Evolutionary conservation across 2,329 filamentous ascomycete genomes (phyloP).

Genomic region (Monilinia polystroma): DNA sequence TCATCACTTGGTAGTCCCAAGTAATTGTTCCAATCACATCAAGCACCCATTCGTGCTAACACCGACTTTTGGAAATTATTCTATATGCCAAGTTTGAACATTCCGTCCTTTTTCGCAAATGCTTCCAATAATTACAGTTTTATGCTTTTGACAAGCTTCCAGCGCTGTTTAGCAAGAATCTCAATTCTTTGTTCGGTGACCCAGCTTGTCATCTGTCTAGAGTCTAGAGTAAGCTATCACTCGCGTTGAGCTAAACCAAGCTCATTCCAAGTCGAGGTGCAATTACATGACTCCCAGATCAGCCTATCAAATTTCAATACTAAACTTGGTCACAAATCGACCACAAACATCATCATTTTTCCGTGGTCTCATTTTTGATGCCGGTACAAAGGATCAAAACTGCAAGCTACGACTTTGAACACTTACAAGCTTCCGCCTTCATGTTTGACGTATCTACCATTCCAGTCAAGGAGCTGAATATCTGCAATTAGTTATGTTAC

Average conservation of each 20-base stretch:
- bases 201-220: no score
- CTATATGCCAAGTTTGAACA: neutral
- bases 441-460: neutral
- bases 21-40: neutral
- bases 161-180: no score
- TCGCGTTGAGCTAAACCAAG: neutral
- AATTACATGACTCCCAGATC: neutral
- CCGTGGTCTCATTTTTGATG: neutral
- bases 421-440: neutral
- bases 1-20: conserved; percentile 10
- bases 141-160: neutral
- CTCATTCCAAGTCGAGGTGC: neutral
- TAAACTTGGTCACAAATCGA: neutral
- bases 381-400: neutral
- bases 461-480: neutral
- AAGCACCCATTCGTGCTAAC: neutral
- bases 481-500: neutral
- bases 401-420: neutral
- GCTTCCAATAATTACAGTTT: neutral
- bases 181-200: neutral
- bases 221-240: neutral
- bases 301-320: neutral
- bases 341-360: neutral
- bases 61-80: neutral
- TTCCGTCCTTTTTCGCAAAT: neutral